A percentile compares a stretch with the other conserved stretches of the same genome.
Conservation (phyloP, 345 rosid species). For the Salix udensis region DNA sequence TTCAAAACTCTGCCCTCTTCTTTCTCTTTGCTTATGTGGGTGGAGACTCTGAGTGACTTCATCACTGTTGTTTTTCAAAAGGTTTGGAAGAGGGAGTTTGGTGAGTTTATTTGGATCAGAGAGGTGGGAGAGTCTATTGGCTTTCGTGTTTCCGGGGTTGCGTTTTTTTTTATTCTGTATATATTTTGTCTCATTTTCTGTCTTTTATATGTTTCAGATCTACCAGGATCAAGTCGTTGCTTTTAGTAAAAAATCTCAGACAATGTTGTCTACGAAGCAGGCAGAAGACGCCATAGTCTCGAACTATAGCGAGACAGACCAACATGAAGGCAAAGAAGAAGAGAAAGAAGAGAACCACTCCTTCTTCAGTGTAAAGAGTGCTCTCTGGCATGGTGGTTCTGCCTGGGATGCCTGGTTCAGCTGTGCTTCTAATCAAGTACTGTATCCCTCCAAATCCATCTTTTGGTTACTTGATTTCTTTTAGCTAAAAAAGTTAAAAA, state of each 20-base stretch:
- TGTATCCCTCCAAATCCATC: not conserved
- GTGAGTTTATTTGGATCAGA: slow-evolving; percentile 15
- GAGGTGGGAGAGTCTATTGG: slow-evolving; percentile 5
- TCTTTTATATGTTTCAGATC: slow-evolving; percentile 41
- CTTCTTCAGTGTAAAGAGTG: slow-evolving; percentile 50
- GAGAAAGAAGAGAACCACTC: slow-evolving; percentile 35
- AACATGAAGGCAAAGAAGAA: slow-evolving; percentile 9
- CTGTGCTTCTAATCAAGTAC: slow-evolving; percentile 93
- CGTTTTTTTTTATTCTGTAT: not conserved
- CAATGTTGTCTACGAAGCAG: slow-evolving; percentile 84
- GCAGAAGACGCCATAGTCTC: slow-evolving; percentile 86
- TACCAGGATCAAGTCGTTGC: slow-evolving; percentile 27
- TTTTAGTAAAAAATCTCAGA: slow-evolving; percentile 17
- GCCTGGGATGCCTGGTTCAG: slow-evolving; percentile 99
- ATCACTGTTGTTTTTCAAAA: not conserved
- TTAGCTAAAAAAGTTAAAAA: not conserved
- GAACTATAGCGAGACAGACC: slow-evolving; percentile 51
- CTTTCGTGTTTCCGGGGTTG: slow-evolving; percentile 35
- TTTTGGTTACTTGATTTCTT: not conserved
- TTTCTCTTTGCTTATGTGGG: slow-evolving; percentile 17
- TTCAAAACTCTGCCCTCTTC: not conserved
- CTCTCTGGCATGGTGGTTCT: slow-evolving; percentile 98
- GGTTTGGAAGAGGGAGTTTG: not conserved
- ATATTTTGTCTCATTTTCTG: slow-evolving; percentile 36
- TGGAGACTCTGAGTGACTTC: not conserved